Base-by-base conservation (phyloP, 257 asterid species). In the Solanum lignicaule region DNA sequence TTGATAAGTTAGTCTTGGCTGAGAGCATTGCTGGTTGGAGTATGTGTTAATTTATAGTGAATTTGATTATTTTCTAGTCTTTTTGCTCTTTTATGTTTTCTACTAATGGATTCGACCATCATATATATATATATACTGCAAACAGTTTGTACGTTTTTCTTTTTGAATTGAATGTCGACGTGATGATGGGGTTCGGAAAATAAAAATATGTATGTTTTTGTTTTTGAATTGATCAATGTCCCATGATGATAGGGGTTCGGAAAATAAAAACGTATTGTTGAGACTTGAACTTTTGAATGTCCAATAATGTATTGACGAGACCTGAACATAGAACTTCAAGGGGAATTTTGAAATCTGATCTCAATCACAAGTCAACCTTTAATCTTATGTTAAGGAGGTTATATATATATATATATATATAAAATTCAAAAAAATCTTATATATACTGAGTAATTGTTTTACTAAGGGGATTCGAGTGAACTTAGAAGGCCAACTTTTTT, bases 1-100 rank as follows among this genome's bases (percentile, higher is more conserved):
- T 94, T 46, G 96, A 95, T 87, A 90, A 93, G 43, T 83, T 93
- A 8, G 58, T 94, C 85, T 55, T 93, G 58, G 94, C 95, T 0
- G 95, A 94, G 83, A 90, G 88, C 32, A 84, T 91, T 72, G 88
- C 92, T 13, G 89, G 91, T 1, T 92, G 92, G 85, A 79, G 66
- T 16, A 79, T 79, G 18, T 7, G 84, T 8, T 39, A 41, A 12
- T 39, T 12, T 13, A 6, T 21, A 79, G 5, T 79, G 62, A 43
- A 43, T 48, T 79, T 79, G 39, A 4, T 41, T 15, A 41, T 41
- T 43, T 79, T 79, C 65, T 79, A 16, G 27, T 48, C 39, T 43
- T 60, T n/a, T 43, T 79, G 36, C 10, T 9, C 14, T 8, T 72
- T 72, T 72, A 32, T 32, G 78, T 31, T 71, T 32, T 71, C 25